These are phyloP conservation scores for Penicillium sumatraense DNA, from an alignment of 2,329 filamentous ascomycete species.

Conservation along the genomic window DNA sequence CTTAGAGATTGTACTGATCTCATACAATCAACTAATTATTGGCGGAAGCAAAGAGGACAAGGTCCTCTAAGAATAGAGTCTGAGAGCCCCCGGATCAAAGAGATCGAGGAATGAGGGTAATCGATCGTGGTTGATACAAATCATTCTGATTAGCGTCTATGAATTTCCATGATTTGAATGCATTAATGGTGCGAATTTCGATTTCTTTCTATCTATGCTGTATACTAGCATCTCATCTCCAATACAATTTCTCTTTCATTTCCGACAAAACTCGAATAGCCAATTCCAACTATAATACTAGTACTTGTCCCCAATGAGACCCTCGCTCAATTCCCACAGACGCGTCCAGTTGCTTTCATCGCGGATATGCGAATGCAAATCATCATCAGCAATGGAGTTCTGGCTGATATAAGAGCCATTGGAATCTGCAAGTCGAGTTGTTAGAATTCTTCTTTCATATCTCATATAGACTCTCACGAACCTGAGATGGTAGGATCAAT, in stretches of 20 bases:
- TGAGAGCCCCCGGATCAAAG: neutral
- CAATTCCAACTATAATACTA: neutral
- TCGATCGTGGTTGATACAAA: too few species aligned
- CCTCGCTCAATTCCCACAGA: conserved; percentile 38
- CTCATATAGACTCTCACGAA: neutral
- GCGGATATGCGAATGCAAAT: conserved; percentile 30
- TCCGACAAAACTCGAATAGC: too few species aligned
- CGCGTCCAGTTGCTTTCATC: conserved; percentile 27
- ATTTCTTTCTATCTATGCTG: too few species aligned
- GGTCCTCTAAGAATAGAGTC: conserved; percentile 7
- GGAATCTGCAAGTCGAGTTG: neutral
- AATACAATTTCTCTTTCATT: too few species aligned
- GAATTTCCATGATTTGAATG: too few species aligned
- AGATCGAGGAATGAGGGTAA: conserved; percentile 2
- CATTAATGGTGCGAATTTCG: too few species aligned
- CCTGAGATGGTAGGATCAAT: conserved; percentile 27
- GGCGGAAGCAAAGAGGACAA: conserved; percentile 28
- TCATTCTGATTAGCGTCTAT: too few species aligned
- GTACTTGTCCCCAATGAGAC: conserved; percentile 34
- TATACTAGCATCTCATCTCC: too few species aligned
- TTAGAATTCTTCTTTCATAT: conserved; percentile 1
- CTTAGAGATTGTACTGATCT: conserved; percentile 30
- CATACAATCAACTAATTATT: conserved; percentile 31
- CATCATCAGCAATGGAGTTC: conserved; percentile 25
- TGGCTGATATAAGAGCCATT: conserved; percentile 18